Evolutionary conservation across 2,329 filamentous ascomycete species (phyloP), one percentile per base, ranked within the genome.

Genomic region (Fusarium sp.): DNA sequence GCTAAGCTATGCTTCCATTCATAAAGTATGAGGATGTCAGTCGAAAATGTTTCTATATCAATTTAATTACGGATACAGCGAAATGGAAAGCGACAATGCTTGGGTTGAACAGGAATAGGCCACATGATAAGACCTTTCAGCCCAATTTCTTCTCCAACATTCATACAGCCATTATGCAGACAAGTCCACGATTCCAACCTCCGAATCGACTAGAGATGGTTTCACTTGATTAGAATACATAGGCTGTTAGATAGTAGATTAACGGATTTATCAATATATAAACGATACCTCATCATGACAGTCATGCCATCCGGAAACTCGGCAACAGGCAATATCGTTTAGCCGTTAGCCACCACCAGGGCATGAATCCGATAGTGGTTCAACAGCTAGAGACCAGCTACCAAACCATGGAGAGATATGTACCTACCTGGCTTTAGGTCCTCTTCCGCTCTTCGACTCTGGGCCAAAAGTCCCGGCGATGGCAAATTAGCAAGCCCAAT

Each of bases 341-440:
- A 61, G 30, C n/a, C 33, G 49, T 35, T 35, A 35, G 18, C n/a
- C 47, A 52, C 49, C 18, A 8, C 40, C 33, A 25, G 37, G n/a
- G 21, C 33, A 28, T 46, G 46, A 50, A 49, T 63, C 56, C 38
- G 54, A 56, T 33, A 61, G 62, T 43, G 50, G 25, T 40, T 47
- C 47, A 60, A 54, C 40, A n/a, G 23, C 44, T 60, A 46, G 72
- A 75, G 60, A 77, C 74, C 68, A 69, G 53, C 21, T 32, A 49
- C 30, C 21, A 49, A n/a, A 13, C 49, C 57, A 64, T 57, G 30
- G 44, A 44, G 57, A 35, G 46, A 47, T 35, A n/a, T n/a, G n/a
- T n/a, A 54, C 25, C 42, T 40, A 40, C 28, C 28, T 32, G n/a
- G 28, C 35, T 19, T 50, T 52, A n/a, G 40, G 32, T 28, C 33